phyloP scores from a whole-genome alignment of 495 filamentous ascomycete genomes.

The Aspergillus mulundensis region DNA sequence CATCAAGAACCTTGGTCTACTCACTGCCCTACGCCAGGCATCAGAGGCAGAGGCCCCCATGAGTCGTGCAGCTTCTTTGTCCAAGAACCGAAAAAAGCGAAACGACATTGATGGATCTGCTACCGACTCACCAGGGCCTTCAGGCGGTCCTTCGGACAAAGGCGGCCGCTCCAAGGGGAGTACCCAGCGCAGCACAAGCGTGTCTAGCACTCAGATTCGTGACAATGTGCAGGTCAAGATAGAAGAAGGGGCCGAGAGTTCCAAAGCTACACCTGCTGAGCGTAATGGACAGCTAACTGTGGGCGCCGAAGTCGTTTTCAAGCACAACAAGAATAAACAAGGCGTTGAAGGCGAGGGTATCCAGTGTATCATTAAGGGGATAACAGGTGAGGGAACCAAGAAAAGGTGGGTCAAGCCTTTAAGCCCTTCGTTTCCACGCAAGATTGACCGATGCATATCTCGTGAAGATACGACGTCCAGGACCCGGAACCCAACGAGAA shows the following conservation, averaged over 20 bases:
- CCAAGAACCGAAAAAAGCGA: conserved; percentile 59
- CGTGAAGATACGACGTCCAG: conserved; percentile 78
- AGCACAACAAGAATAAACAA: conserved; percentile 68
- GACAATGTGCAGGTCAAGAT: conserved; percentile 47
- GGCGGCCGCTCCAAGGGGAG: conserved; percentile 41
- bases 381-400: conserved; percentile 81
- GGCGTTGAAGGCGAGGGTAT: conserved; percentile 67
- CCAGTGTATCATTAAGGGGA: conserved; percentile 78
- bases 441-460: conserved; percentile 16
- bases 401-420: conserved; percentile 49
- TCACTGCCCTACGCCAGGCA: conserved; percentile 56
- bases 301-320: conserved; percentile 82
- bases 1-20: conserved; percentile 55
- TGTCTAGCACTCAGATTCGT: conserved; percentile 45
- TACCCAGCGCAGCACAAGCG: conserved; percentile 52
- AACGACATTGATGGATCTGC: conserved; percentile 67
- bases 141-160: conserved; percentile 46
- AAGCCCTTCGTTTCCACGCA: conserved; percentile 9
- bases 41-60: conserved; percentile 55
- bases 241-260: conserved; percentile 52
- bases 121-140: conserved; percentile 66
- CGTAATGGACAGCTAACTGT: conserved; percentile 55
- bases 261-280: conserved; percentile 47
- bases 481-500: conserved; percentile 86
- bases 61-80: conserved; percentile 38